Evolutionary conservation across 805 yeast genomes (phyloP).

Genomic region (Kluyveromyces dobzhanskii): DNA sequence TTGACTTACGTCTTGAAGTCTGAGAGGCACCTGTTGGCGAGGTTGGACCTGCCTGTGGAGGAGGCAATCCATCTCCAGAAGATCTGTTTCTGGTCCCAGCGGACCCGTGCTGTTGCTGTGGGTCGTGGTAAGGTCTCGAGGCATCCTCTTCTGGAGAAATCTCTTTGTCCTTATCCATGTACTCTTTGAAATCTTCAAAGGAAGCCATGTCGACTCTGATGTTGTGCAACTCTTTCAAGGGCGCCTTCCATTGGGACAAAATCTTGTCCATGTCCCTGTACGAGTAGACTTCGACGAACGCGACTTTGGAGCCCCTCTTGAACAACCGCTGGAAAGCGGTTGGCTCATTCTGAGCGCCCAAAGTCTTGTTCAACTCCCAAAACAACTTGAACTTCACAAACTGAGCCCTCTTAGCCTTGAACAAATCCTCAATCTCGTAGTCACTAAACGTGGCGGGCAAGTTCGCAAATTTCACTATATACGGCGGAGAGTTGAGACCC

Average conservation of each 20-base stretch:
- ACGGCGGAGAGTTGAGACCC: slow-evolving; percentile 40
- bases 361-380: slow-evolving; percentile 51
- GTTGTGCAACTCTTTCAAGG: slow-evolving; percentile 30
- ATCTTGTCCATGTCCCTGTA: slow-evolving; percentile 31
- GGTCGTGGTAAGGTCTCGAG: slow-evolving; percentile 12
- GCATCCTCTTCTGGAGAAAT: slow-evolving; percentile 23
- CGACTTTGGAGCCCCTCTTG: slow-evolving; percentile 42
- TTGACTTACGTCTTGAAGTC: slow-evolving; percentile 35
- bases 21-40: slow-evolving; percentile 7
- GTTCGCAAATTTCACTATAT: slow-evolving; percentile 53
- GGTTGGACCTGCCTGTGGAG: not conserved
- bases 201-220: slow-evolving; percentile 31
- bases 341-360: slow-evolving; percentile 47
- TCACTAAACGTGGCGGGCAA: slow-evolving; percentile 47
- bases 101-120: not conserved
- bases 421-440: slow-evolving; percentile 47
- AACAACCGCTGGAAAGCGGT: slow-evolving; percentile 48
- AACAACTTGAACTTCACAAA: slow-evolving; percentile 53
- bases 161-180: slow-evolving; percentile 22
- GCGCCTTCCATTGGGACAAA: slow-evolving; percentile 22
- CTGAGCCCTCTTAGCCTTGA: slow-evolving; percentile 52
- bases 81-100: slow-evolving; percentile 2
- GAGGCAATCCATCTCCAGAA: slow-evolving; percentile 1
- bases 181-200: slow-evolving; percentile 32
- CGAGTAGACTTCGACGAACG: slow-evolving; percentile 41